Base-by-base conservation (phyloP, 257 asterid species). In the Salvia miltiorrhiza region DNA sequence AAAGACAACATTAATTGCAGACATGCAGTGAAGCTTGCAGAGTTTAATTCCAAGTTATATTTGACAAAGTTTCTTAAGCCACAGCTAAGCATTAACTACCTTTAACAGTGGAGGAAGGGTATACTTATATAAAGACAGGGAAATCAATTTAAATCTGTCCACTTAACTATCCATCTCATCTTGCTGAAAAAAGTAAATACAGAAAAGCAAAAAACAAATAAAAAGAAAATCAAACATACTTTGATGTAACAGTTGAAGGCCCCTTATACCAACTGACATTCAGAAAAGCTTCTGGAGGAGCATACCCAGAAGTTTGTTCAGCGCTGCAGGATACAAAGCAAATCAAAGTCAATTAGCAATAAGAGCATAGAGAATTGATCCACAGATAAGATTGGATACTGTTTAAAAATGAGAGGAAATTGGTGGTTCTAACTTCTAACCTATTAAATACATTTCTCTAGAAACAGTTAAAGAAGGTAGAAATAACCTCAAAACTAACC, bases 211-310 rank as follows among this genome's bases (percentile, higher is more conserved):
- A 66, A 65, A 4, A 26, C 14, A 41, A 56, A 6, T 41, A 45
- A 33, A 28, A 62, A 74, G 26, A 67, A 77, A 81, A 76, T 10
- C 40, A 54, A 63, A 61, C 96, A 63, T 85, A 93, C 99, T 88
- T 93, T 56, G 83, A 57, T 24, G 85, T 86, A 52, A 84, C 79
- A 69, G 86, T 81, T 72, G 87, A 77, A 54, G 91, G 80, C 55
- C 93, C 94, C 55, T 69, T 80, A 69, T 93, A 84, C 99, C 99
- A 93, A 73, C 96, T 89, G 62, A 71, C 90, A 75, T 93, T 93
- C 69, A 93, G 82, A 71, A 86, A 80, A 75, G 97, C 96, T 82
- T 93, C 99, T 21, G 99, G 99, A 10, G 99, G 97, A 78, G 96
- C 87, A 82, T 93, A 93, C 43, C 81, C 95, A 30, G 85, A 82